Evolutionary conservation across 441 rosid genomes (phyloP).

Genomic region (Corymbia calophylla): DNA sequence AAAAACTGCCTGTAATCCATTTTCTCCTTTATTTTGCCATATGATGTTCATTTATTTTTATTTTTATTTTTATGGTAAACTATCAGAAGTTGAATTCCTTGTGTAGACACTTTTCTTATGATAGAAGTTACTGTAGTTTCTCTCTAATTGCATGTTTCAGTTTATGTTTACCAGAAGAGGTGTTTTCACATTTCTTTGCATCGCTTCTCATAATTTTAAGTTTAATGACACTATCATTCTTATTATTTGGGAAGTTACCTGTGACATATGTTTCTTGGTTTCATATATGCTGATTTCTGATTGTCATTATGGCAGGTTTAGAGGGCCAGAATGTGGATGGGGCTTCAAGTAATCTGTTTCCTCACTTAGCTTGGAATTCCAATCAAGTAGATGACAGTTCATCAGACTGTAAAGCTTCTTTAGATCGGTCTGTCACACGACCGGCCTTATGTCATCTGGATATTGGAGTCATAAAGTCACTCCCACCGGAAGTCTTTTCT

Average conservation of each 20-base stretch:
- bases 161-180: not conserved
- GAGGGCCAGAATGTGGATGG: slow-evolving; percentile 17
- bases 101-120: not conserved
- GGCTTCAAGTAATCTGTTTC: slow-evolving; percentile 17
- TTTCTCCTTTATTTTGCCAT: not conserved
- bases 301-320: slow-evolving; percentile 22
- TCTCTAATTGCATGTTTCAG: not conserved
- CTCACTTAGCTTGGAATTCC: slow-evolving; percentile 21
- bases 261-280: not conserved
- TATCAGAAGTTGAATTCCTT: not conserved
- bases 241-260: not conserved
- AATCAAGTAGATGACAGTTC: slow-evolving; percentile 20
- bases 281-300: not conserved
- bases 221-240: not conserved
- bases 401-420: slow-evolving; percentile 14
- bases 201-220: not conserved
- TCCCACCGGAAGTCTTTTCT: slow-evolving; percentile 74
- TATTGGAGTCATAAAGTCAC: slow-evolving; percentile 71
- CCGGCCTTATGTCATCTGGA: slow-evolving; percentile 78
- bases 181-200: not conserved
- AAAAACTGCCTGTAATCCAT: not conserved
- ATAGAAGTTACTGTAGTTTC: not conserved
- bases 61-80: not conserved
- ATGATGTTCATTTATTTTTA: not conserved
- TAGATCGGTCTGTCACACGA: slow-evolving; percentile 25